Evolutionary conservation across 768 basidiomycete genomes (phyloP), one percentile per base, ranked within the genome.

Genomic region (Calocera viscosa): DNA sequence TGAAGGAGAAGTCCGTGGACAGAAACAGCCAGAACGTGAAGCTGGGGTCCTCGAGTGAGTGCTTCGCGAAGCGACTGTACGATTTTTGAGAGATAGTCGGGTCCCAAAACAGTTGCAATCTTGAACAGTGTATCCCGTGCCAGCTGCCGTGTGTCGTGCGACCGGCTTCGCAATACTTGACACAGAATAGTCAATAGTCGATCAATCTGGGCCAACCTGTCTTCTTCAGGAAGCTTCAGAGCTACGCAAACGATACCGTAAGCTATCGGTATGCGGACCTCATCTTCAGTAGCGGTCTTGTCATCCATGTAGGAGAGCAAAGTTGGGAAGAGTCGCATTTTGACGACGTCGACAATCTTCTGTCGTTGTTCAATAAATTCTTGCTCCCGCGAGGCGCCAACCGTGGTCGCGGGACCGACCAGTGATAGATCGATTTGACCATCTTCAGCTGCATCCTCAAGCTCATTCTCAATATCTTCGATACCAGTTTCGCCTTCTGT

Each of bases 81-180:
- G 33, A 90, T 80, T 17, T 84, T 75, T 0, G 87, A 82, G 10
- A 98, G 84, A 73, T 89, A 91, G 0, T 80, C 76, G 0, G 90
- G 83, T 0, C 92, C 94, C 7, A 94, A 78, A 22, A 80, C 80
- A 14, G 86, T 80, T 0, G 84, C 85, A 53, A 97, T 92, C 63
- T 88, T 89, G 72, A 85, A 87, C 7, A 96, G 76, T 0, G 92
- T 88, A 64, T 93, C 90, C 16, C 92, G 82, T 5, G 87, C 84
- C 39, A 94, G 80, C 71, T 96, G 93, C 67, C 96, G 81, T 0
- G 91, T 92, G 71, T 97, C 94, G 73, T 94, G 92, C 16, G 93
- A 93, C 71, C 85, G 88, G 75, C 92, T 96, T n/a, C 92, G 88
- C 41, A 99, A 80, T 39, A 89, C 87, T 72, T 98, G 95, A 71